Percentiles rank a stretch among this genome's conserved stretches.
These are phyloP conservation scores for Acidiella bohemica DNA, from an alignment of 495 filamentous ascomycete genomes.

Conservation along the genomic window DNA sequence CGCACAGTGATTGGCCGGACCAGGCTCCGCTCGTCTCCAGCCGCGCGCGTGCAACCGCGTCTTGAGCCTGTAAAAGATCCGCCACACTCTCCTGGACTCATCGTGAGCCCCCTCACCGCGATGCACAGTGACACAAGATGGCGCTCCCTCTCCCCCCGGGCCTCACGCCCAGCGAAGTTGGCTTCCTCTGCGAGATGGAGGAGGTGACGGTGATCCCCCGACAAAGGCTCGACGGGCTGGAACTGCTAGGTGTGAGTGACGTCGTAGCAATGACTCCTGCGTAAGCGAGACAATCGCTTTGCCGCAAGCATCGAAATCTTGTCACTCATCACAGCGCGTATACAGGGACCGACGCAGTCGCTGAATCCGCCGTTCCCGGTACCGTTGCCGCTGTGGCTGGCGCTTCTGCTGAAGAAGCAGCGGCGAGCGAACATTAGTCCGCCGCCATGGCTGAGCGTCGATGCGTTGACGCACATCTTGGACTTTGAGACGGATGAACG, in stretches of 20 bases:
- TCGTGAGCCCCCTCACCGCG: slow-evolving; percentile 3
- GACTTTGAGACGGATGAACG: slow-evolving; percentile 56
- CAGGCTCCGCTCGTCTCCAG: no score
- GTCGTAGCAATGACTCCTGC: slow-evolving; percentile 18
- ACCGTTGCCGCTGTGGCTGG: slow-evolving; percentile 83
- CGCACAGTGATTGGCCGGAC: neutral
- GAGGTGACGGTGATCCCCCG: slow-evolving; percentile 83
- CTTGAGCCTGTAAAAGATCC: neutral
- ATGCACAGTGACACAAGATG: slow-evolving; percentile 39
- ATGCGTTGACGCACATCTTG: slow-evolving; percentile 60
- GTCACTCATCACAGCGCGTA: no score
- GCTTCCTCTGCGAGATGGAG: slow-evolving; percentile 96
- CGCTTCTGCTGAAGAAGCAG: slow-evolving; percentile 92
- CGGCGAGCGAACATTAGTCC: slow-evolving; percentile 85
- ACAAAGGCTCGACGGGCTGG: slow-evolving; percentile 71
- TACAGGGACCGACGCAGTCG: slow-evolving; percentile 59
- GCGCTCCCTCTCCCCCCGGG: slow-evolving; percentile 71
- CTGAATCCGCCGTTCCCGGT: slow-evolving; percentile 72
- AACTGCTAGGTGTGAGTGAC: slow-evolving; percentile 67
- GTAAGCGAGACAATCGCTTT: no score
- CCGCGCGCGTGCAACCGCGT: slow-evolving; percentile 2
- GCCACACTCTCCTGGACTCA: no score
- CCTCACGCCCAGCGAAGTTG: slow-evolving; percentile 76
- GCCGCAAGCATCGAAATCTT: no score
- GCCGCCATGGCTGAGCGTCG: slow-evolving; percentile 70